Conservation (phyloP, 306 rosid genomes). For the Sindora glabra region DNA sequence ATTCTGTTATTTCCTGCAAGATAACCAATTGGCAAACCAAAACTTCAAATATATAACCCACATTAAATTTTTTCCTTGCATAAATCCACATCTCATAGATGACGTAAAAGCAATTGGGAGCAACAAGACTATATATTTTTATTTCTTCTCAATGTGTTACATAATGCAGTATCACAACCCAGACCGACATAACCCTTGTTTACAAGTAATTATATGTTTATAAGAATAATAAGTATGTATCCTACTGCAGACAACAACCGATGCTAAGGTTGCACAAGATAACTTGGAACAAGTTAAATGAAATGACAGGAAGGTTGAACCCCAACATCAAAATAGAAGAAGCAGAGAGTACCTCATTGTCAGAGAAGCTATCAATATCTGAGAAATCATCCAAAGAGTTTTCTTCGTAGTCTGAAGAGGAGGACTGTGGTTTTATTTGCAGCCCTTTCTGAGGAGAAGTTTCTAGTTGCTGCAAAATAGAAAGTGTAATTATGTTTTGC, state of each 20-base stretch:
- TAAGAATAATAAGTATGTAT: not conserved
- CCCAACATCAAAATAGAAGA: not conserved
- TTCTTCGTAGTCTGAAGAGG: constrained; percentile 47
- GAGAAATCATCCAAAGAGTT: constrained; percentile 54
- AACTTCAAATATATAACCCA: not conserved
- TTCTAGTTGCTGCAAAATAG: constrained; percentile 50
- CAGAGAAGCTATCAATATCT: constrained; percentile 47
- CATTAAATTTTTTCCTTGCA: not conserved
- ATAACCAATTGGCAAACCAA: constrained; percentile 9
- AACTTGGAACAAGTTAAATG: not conserved
- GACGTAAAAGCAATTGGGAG: constrained; percentile 1
- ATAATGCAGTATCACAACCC: not conserved
- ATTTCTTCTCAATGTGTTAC: not conserved
- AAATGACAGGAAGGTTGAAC: not conserved
- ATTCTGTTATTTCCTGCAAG: constrained; percentile 44
- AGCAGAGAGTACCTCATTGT: constrained; percentile 45
- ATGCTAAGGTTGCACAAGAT: too few species aligned
- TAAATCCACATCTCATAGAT: not conserved
- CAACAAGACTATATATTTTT: not conserved
- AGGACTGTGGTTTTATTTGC: constrained; percentile 39
- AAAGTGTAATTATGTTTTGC: too few species aligned
- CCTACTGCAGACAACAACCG: constrained; percentile 12
- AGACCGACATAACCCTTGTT: not conserved
- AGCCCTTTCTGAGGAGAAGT: constrained; percentile 41
- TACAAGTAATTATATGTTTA: not conserved